Evolutionary conservation across 208 protist genomes (phyloP).

Genomic region (Phytomonas sp.): DNA sequence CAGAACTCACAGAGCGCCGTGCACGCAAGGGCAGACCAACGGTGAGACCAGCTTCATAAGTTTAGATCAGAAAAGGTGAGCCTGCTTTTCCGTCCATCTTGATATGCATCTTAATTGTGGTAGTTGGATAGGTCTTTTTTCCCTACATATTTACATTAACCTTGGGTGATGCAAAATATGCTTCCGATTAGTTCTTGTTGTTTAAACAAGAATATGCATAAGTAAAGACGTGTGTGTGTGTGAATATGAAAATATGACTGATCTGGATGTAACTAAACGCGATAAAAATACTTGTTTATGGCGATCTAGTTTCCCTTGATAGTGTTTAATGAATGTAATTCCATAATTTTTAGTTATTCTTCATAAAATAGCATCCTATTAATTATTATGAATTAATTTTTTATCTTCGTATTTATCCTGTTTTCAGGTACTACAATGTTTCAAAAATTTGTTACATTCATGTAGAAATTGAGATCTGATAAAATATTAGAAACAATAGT

Average conservation of each 20-base stretch:
- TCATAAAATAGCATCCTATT: constrained; percentile 6
- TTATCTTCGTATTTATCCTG: constrained; percentile 7
- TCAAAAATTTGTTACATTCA: background rate
- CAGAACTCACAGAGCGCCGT: no score
- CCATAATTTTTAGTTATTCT: constrained; percentile 10
- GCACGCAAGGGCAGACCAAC: no score
- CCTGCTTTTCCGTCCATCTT: no score
- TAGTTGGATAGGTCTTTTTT: background rate
- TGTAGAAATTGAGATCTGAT: background rate
- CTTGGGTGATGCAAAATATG: background rate
- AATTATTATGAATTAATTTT: constrained; percentile 16
- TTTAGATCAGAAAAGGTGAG: no score
- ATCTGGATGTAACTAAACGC: background rate
- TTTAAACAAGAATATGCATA: background rate
- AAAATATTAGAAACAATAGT: background rate
- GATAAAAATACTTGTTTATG: background rate
- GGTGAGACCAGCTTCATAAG: no score
- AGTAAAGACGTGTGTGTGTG: background rate
- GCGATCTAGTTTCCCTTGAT: background rate
- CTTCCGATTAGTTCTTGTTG: background rate
- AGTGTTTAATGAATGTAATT: background rate
- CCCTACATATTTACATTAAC: background rate
- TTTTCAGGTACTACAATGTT: background rate
- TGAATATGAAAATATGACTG: background rate
- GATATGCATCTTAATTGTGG: background rate